Evolutionary conservation across 257 asterid species (phyloP).

Genomic region (Penstemon davidsonii): DNA sequence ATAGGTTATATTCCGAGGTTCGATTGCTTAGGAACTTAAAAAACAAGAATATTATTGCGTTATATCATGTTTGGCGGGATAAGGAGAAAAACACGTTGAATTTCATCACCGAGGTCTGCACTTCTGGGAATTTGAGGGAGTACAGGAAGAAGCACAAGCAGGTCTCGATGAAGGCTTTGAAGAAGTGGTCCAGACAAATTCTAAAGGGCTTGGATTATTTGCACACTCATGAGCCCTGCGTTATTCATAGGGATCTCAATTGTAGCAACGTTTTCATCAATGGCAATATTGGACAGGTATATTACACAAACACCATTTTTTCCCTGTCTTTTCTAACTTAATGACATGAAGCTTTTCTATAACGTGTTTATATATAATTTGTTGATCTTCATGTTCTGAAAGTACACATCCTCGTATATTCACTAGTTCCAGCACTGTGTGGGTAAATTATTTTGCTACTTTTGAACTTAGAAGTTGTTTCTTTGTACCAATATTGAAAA

Average conservation of each 20-base stretch:
- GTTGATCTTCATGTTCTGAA: no score
- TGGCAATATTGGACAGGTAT: constrained; percentile 84
- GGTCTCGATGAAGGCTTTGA: constrained; percentile 67
- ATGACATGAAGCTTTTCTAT: no score
- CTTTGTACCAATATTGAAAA: neutral
- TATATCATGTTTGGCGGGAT: constrained; percentile 73
- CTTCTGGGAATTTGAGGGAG: constrained; percentile 80
- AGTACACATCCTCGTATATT: no score
- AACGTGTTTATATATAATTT: no score
- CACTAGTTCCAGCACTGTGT: neutral
- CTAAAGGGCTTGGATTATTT: constrained; percentile 74
- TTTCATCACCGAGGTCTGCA: constrained; percentile 82
- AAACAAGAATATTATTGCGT: constrained; percentile 53
- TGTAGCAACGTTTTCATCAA: constrained; percentile 84
- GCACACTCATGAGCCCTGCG: constrained; percentile 74
- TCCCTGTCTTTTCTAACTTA: neutral
- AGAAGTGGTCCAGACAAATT: constrained; percentile 82
- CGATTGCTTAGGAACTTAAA: constrained; percentile 47
- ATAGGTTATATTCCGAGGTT: constrained; percentile 63
- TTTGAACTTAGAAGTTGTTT: neutral
- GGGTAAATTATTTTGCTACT: neutral
- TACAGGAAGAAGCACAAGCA: constrained; percentile 76
- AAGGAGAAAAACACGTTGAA: constrained; percentile 57
- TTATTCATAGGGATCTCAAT: constrained; percentile 80
- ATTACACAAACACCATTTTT: neutral